A percentile compares a stretch with the other conserved stretches of the same genome.
phyloP scores from a whole-genome alignment of 2,329 filamentous ascomycete genomes.

The Tolypocladium amazonense region DNA sequence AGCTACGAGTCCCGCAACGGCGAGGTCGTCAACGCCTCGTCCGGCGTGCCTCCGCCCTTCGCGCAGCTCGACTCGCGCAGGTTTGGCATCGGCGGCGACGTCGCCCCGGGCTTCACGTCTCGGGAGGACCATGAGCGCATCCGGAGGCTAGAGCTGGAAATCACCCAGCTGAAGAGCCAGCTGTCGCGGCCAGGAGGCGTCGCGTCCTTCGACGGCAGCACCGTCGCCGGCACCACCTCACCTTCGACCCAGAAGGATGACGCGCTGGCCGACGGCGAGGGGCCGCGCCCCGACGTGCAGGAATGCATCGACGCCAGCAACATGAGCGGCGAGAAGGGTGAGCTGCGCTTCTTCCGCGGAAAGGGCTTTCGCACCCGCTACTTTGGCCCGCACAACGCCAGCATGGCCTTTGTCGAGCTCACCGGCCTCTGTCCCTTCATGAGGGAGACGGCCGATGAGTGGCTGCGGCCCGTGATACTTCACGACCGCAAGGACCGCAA shows the following conservation, averaged over 20 bases:
- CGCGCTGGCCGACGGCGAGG: conserved; percentile 18
- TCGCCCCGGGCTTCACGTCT: conserved; percentile 16
- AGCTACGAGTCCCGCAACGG: conserved; percentile 47
- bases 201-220: conserved; percentile 39
- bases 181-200: conserved; percentile 28
- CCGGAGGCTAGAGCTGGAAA: conserved; percentile 47
- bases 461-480: conserved; percentile 47
- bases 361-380: conserved; percentile 51
- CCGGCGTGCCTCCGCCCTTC: conserved; percentile 32
- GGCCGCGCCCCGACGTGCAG: conserved; percentile 23
- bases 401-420: conserved; percentile 48
- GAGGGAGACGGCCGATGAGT: conserved; percentile 51
- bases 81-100: conserved; percentile 22
- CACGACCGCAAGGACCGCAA: conserved; percentile 45
- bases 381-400: conserved; percentile 49
- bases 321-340: conserved; percentile 34
- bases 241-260: conserved; percentile 36
- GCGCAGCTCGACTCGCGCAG: conserved; percentile 28
- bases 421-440: conserved; percentile 49
- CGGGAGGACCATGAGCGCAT: conserved; percentile 46
- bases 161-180: conserved; percentile 43
- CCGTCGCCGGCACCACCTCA: conserved; percentile 32
- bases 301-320: conserved; percentile 29
- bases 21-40: conserved; percentile 36
- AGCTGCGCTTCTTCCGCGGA: conserved; percentile 46